Evolutionary conservation across 2,329 filamentous ascomycete species (phyloP).

Genomic region (Apiospora hydei): DNA sequence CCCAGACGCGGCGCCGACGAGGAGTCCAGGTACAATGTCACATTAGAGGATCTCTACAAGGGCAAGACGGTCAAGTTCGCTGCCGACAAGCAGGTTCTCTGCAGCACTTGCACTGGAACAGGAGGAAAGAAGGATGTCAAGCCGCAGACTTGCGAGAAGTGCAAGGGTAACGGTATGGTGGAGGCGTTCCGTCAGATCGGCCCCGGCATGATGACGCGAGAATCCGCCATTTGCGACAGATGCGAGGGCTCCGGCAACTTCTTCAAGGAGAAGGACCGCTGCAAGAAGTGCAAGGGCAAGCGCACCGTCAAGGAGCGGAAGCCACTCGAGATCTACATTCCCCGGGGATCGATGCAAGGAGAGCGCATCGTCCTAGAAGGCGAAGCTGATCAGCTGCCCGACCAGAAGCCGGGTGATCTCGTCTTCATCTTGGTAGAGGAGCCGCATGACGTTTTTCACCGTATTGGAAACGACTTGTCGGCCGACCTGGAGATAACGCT

Average conservation of each 20-base stretch:
- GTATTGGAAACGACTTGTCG: conserved; percentile 83
- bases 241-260: conserved; percentile 87
- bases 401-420: conserved; percentile 90
- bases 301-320: conserved; percentile 88
- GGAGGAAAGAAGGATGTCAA: conserved; percentile 94
- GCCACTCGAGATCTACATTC: conserved; percentile 95
- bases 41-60: conserved; percentile 95
- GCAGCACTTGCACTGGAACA: conserved; percentile 83
- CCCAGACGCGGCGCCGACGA: conserved; percentile 81
- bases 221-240: conserved; percentile 79
- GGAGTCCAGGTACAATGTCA: conserved; percentile 89
- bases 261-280: conserved; percentile 95
- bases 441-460: conserved; percentile 80
- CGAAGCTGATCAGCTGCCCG: conserved; percentile 91
- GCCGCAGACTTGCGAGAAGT: conserved; percentile 81
- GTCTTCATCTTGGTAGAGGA: conserved; percentile 87
- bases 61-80: conserved; percentile 98
- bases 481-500: conserved; percentile 83
- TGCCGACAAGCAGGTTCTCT: conserved; percentile 92
- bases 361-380: conserved; percentile 91
- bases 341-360: conserved; percentile 83
- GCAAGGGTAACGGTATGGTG: conserved; percentile 80
- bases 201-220: conserved; percentile 83
- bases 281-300: conserved; percentile 98
- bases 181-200: conserved; percentile 84